Evolutionary conservation across 768 basidiomycete species (phyloP).

Genomic region (Scleroderma citrinum): DNA sequence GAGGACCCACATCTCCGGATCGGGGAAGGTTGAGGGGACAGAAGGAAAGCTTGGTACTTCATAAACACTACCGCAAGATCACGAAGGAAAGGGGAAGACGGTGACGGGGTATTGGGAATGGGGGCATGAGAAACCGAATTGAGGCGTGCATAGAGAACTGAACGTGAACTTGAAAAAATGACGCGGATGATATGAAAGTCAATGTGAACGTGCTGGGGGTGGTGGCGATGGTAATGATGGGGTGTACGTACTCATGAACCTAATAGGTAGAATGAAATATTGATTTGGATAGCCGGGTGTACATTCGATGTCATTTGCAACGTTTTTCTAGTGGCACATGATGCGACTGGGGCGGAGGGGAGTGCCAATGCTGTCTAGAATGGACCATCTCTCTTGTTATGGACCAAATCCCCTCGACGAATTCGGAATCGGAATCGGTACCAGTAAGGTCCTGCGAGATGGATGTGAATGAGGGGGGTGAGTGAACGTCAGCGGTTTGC

Average conservation of each 20-base stretch:
- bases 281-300: background rate
- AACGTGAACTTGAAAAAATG: background rate
- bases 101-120: background rate
- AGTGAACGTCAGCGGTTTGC: background rate
- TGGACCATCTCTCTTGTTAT: background rate
- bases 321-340: slow-evolving; percentile 3
- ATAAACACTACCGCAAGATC: background rate
- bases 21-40: background rate
- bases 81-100: background rate
- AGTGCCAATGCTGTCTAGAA: background rate
- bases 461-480: background rate
- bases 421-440: background rate
- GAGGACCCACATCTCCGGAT: background rate
- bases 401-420: background rate
- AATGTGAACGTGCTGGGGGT: background rate
- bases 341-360: slow-evolving; percentile 28
- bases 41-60: background rate
- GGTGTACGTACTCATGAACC: background rate
- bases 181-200: background rate
- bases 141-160: background rate
- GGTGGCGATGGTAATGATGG: background rate
- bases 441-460: background rate
- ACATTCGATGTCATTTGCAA: background rate
- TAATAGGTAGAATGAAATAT: background rate
- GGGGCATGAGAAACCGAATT: background rate